A percentile compares a stretch with the other conserved stretches of the same genome.
These are phyloP conservation scores for Tilletia caries DNA, from an alignment of 1,284 basidiomycete species.

Conservation along the genomic window DNA sequence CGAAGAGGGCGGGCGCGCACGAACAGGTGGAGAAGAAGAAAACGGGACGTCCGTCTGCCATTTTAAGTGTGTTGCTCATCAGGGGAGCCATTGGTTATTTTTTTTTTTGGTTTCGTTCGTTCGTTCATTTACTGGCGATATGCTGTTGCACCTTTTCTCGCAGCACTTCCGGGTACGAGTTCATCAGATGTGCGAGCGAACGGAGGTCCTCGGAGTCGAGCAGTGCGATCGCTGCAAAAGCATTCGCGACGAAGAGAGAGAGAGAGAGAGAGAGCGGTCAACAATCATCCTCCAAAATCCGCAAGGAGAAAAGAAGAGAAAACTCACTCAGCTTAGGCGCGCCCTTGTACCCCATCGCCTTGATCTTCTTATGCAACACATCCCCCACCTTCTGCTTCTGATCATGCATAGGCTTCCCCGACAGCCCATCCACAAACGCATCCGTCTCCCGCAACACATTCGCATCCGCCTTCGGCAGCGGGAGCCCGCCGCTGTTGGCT, in stretches of 20 bases:
- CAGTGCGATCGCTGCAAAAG: conserved; percentile 70
- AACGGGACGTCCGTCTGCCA: too few relatives aligned
- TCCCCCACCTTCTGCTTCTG: conserved; percentile 67
- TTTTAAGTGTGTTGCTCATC: too few relatives aligned
- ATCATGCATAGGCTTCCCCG: conserved; percentile 63
- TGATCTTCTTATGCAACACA: conserved; percentile 67
- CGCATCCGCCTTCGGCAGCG: conserved; percentile 68
- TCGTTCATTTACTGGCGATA: not conserved
- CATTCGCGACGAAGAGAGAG: too few relatives aligned
- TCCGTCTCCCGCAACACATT: conserved; percentile 68
- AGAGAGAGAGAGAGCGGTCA: too few relatives aligned
- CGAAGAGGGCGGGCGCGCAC: too few relatives aligned
- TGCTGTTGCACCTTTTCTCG: conserved; percentile 60
- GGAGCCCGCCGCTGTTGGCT: conserved; percentile 60
- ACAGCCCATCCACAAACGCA: conserved; percentile 70
- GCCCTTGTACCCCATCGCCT: conserved; percentile 72
- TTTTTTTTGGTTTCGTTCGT: not conserved
- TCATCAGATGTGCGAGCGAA: conserved; percentile 77
- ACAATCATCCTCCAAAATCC: too few relatives aligned
- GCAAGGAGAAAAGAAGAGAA: conserved; percentile 15
- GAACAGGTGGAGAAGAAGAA: too few relatives aligned
- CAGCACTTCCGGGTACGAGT: conserved; percentile 74
- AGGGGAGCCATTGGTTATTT: too few relatives aligned
- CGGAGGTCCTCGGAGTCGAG: conserved; percentile 79
- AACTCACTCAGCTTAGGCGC: conserved; percentile 62